Evolutionary conservation across 768 basidiomycete species (phyloP).

Genomic region (Naganishia randhawae): DNA sequence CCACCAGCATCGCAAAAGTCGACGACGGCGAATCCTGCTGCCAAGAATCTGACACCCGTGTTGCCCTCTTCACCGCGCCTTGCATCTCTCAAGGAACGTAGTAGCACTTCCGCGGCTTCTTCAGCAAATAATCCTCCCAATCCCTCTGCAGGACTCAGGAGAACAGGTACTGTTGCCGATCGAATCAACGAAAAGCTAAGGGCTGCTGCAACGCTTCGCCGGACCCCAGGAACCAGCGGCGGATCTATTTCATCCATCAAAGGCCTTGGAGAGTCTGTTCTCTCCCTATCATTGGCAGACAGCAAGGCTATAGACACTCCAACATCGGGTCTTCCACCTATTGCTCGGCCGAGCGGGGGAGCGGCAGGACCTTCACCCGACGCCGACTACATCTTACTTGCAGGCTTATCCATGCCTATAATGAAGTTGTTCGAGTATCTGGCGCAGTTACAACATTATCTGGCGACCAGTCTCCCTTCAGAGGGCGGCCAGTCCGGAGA

Average conservation of each 20-base stretch:
- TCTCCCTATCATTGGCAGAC: constrained; percentile 12
- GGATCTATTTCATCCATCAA: constrained; percentile 4
- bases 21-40: background rate
- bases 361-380: constrained; percentile 55
- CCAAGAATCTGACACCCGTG: constrained; percentile 22
- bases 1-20: background rate
- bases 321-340: constrained; percentile 65
- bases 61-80: constrained; percentile 13
- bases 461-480: constrained; percentile 53
- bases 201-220: constrained; percentile 28
- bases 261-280: constrained; percentile 1
- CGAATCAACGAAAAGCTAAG: constrained; percentile 76
- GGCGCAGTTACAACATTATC: constrained; percentile 39
- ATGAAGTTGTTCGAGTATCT: constrained; percentile 43
- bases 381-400: constrained; percentile 47
- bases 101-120: background rate
- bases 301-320: constrained; percentile 47
- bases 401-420: constrained; percentile 47
- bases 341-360: constrained; percentile 50
- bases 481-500: constrained; percentile 4
- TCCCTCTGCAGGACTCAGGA: constrained; percentile 47
- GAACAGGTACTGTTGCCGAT: constrained; percentile 77
- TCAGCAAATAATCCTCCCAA: constrained; percentile 16
- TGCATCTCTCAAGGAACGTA: constrained; percentile 1
- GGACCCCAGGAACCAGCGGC: background rate